Base-by-base conservation (phyloP, 352 stramenopile species). In the Phytophthora boehmeriae region DNA sequence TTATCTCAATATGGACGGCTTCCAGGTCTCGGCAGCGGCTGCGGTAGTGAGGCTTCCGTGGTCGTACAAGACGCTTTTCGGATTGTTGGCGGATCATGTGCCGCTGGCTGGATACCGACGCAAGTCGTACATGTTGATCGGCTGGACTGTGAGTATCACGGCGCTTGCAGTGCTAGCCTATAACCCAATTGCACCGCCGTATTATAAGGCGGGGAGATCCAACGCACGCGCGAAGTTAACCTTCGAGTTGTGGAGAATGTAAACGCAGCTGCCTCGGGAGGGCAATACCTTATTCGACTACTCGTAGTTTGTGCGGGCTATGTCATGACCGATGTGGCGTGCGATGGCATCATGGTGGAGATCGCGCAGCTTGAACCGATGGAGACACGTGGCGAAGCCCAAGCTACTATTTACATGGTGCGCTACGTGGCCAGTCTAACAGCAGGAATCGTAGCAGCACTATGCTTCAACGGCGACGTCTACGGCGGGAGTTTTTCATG, bases 41-140 rank as follows among this genome's bases (percentile, higher is more conserved):
- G 68, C 80, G 22, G 79, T 92, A 23, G 85, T 90, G 55, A 66
- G 74, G 44, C 61, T 92, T 20, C 79, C 79, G 10, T 92, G 82
- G 75, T 88, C 82, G 8, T 89, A 90, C 65, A 90, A 92, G 64
- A 90, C 80, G n/a, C 69, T 92, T 23, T 90, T 90, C 60, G 83
- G 80, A 17, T 57, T 88, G 36, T 60, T 92, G 42, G 88, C 79
- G 17, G 80, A 92, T 56, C 78, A 87, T 51, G 56, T 83, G 5
- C 83, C 80, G 16, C 86, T 92, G 45, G 59, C 66, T 17, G 83
- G 83, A 10, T 88, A 84, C 43, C 80, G 83, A 8, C 71, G 83
- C 46, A 90, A 88, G 53, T 78, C 83, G 8, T 90, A 92, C 64
- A 88, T 92, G 63, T 60, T 92, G 27, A 73, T 89, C 51, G 83